Evolutionary conservation across 495 filamentous ascomycete species (phyloP), one percentile per base, ranked within the genome.

Genomic region (Pseudoneurospora amorphoporcata): DNA sequence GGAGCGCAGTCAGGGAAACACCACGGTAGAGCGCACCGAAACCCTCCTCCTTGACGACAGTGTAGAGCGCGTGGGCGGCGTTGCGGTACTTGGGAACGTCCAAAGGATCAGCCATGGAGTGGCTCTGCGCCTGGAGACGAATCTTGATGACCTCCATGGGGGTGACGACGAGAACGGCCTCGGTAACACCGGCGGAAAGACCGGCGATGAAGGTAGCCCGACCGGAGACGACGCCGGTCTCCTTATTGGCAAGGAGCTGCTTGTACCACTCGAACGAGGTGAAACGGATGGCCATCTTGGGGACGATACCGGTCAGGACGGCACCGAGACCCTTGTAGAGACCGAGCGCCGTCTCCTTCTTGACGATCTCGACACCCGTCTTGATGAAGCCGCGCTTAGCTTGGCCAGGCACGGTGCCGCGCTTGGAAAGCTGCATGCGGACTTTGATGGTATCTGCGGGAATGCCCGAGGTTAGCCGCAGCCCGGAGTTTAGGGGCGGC

Each of bases 121-220:
- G 95, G 83, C 98, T 92, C 82, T 99, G 95, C 3, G 94, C 94
- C 87, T 99, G 95, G 76, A 99, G 88, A 43, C 95, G 90, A 79
- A 99, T 99, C 88, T 99, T 99, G 79, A 99, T 86, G 70, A 99
- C 95, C 78, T 99, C 95, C 95, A 99, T 99, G 3, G 95, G 95
- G 42, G 94, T 98, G 39, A 99, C 95, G 14, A 98, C 91, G 40
- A 91, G 91, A 39, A 99, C 94, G 71, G 95, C 95, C 86, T 99
- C 95, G 6, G 95, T 98, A 19, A 98, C 91, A 80, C 95, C 95
- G 40, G 95, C 96, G 38, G 90, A 87, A 32, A 99, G 90, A 78
- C 95, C 95, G 73, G 95, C 94, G 9, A 97, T 76, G 83, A 99
- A 99, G 38, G 92, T 97, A 23, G 85, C 87, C 75, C 90, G 87